Evolutionary conservation across 805 yeast species (phyloP), one percentile per base, ranked within the genome.

Genomic region (Metschnikowia chrysomelidarum): DNA sequence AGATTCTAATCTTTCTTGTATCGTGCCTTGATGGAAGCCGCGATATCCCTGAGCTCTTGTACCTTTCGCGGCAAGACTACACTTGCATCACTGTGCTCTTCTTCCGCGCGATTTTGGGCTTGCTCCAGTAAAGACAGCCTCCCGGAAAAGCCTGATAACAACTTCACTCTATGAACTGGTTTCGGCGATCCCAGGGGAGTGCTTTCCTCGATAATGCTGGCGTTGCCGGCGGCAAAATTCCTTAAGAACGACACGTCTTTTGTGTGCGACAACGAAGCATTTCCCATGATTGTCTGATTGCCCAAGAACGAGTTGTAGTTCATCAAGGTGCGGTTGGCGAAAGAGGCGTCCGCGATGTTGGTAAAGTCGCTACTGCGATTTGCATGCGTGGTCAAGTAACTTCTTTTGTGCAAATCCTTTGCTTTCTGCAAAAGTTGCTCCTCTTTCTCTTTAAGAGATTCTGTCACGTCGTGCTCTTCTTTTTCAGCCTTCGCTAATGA

Each of bases 131-230:
- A n/a, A n/a, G n/a, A n/a, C n/a, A n/a, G n/a, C n/a, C n/a, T n/a
- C n/a, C n/a, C n/a, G n/a, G n/a, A n/a, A n/a, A n/a, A n/a, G n/a
- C n/a, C n/a, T n/a, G n/a, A n/a, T 19, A 15, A 6, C 21, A 20
- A 36, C 34, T 24, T 20, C 7, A 12, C 17, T 16, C 36, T 41
- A 2, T 49, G 30, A 33, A 41, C 41, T 16, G 51, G 43, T 4
- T 49, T 48, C 9, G 47, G 67, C 2, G 68, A 56, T 7, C 47
- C 53, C 24, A 47, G 47, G 4, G 69, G 70, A 0, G 69, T 60
- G 35, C 69, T 63, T 34, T 61, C 69, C 36, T 60, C 69, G 1
- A 62, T 41, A 2, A 64, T 56, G 4, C 68, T 42, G 17, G 38
- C 69, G 27, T 51, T 54, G 5, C 64, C 69, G n/a, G n/a, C n/a